Conservation (phyloP, 177 flowering plant species). For the Vitis hybrid region DNA sequence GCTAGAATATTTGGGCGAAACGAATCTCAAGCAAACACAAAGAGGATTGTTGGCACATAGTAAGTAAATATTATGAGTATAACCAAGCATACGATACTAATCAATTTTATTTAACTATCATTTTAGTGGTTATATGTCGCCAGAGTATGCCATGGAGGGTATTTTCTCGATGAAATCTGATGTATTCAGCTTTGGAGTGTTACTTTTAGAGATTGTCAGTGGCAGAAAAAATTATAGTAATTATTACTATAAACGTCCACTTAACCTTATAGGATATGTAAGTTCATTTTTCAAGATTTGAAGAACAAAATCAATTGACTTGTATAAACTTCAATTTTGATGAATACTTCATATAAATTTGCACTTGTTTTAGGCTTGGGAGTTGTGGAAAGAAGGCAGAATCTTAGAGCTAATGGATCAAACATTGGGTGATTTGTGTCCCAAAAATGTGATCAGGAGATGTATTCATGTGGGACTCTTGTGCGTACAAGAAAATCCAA, state of each 20-base stretch:
- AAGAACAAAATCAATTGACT: too few relatives aligned
- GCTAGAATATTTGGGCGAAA: slow-evolving; percentile 3
- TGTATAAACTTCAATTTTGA: neutral
- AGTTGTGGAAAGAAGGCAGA: slow-evolving; percentile 2
- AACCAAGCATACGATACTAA: neutral
- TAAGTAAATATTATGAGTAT: neutral
- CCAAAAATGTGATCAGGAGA: neutral
- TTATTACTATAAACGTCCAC: neutral
- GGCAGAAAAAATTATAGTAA: slow-evolving; percentile 9
- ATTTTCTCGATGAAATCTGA: slow-evolving; percentile 7
- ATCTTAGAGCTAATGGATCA: slow-evolving; percentile 7
- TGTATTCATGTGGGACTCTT: slow-evolving; percentile 8
- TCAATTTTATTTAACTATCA: neutral
- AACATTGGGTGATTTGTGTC: neutral
- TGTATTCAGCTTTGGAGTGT: slow-evolving; percentile 10
- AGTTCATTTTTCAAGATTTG: neutral
- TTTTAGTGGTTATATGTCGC: neutral
- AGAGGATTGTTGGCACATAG: slow-evolving; percentile 11
- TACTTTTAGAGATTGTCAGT: slow-evolving; percentile 1
- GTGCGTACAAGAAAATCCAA: slow-evolving; percentile 13
- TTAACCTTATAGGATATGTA: slow-evolving; percentile 12
- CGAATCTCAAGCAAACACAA: neutral
- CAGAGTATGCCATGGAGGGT: slow-evolving; percentile 3
- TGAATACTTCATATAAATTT: neutral
- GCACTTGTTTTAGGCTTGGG: slow-evolving; percentile 3